These are phyloP conservation scores for Floccularia luteovirens DNA, from an alignment of 768 basidiomycete genomes.

Conservation along the genomic window DNA sequence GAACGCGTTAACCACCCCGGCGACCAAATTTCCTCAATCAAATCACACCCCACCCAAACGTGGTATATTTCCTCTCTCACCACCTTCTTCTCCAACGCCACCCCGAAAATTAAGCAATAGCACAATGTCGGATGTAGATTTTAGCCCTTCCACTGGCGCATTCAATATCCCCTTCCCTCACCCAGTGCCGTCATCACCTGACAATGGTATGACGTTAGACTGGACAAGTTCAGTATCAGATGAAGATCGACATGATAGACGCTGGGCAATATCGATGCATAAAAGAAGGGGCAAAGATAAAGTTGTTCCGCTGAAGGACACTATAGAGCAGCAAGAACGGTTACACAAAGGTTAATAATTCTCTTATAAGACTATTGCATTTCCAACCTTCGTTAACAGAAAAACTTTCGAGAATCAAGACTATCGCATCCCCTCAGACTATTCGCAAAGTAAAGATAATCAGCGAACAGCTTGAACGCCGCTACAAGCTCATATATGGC, in stretches of 20 bases:
- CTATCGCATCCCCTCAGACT: slow-evolving; percentile 42
- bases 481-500: slow-evolving; percentile 49
- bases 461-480: slow-evolving; percentile 55
- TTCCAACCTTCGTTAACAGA: slow-evolving; percentile 25
- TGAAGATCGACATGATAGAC: slow-evolving; percentile 49
- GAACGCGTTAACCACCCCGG: slow-evolving; percentile 13
- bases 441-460: slow-evolving; percentile 58
- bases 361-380: not conserved
- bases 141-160: slow-evolving; percentile 54
- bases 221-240: slow-evolving; percentile 57
- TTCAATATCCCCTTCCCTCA: slow-evolving; percentile 30
- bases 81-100: slow-evolving; percentile 17
- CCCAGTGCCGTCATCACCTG: slow-evolving; percentile 62
- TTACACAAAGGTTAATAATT: slow-evolving; percentile 40
- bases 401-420: slow-evolving; percentile 47
- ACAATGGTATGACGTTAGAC: slow-evolving; percentile 66
- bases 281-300: slow-evolving; percentile 55
- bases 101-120: slow-evolving; percentile 17
- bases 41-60: slow-evolving; percentile 17
- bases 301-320: slow-evolving; percentile 28
- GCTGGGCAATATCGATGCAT: slow-evolving; percentile 51
- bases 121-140: slow-evolving; percentile 51
- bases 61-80: slow-evolving; percentile 18
- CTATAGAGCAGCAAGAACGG: slow-evolving; percentile 54
- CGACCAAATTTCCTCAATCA: slow-evolving; percentile 12